Evolutionary conservation across 257 asterid species (phyloP).

Genomic region (Capsicum pubescens): DNA sequence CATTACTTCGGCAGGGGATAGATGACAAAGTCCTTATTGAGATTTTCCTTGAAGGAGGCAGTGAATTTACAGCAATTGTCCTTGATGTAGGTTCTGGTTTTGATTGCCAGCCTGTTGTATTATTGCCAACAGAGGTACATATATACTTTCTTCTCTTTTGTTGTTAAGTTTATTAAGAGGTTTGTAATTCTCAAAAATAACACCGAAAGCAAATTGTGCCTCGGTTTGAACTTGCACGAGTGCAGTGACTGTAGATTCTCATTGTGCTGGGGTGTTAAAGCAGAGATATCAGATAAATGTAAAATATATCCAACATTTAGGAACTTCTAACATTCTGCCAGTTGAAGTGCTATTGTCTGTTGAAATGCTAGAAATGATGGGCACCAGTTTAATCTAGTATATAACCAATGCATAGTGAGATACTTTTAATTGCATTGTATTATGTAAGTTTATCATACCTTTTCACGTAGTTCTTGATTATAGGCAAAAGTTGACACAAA

Average conservation of each 20-base stretch:
- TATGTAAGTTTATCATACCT: not conserved
- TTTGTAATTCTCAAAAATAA: constrained; percentile 15
- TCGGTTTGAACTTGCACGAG: not conserved
- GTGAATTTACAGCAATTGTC: constrained; percentile 85
- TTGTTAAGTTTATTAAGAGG: not conserved
- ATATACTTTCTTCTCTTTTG: not conserved
- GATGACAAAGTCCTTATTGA: constrained; percentile 83
- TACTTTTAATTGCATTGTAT: not conserved
- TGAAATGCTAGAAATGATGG: constrained; percentile 22
- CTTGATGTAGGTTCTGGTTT: constrained; percentile 79
- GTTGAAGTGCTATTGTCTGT: constrained; percentile 1
- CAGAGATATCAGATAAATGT: constrained; percentile 9
- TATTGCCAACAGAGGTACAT: constrained; percentile 83
- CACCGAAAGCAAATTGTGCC: not conserved
- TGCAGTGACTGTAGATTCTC: not conserved
- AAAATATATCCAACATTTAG: not conserved
- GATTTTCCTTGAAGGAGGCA: constrained; percentile 86
- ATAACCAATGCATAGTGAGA: not conserved
- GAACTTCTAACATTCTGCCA: not conserved
- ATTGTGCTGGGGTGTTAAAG: constrained; percentile 3
- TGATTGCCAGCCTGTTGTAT: constrained; percentile 72
- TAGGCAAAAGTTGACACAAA: constrained; percentile 2
- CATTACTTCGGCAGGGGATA: constrained; percentile 63
- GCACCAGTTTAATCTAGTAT: not conserved
- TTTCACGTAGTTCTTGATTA: not conserved